Percentiles rank a stretch among this genome's conserved stretches.
Conservation (phyloP, 2,329 filamentous ascomycete genomes). For the Diaporthe velutina region DNA sequence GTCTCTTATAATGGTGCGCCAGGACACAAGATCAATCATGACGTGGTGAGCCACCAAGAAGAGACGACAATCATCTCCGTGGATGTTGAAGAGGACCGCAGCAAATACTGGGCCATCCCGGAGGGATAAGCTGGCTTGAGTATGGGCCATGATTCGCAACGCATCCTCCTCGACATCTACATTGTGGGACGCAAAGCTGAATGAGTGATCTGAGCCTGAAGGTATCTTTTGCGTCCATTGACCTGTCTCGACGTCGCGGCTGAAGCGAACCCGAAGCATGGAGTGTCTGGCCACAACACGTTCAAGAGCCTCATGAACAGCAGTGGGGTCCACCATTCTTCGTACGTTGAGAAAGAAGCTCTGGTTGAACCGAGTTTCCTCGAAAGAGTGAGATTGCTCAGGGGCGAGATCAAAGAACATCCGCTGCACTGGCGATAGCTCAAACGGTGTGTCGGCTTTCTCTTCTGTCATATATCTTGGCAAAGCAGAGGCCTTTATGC, state of each 20-base stretch:
- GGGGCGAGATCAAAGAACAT: not conserved
- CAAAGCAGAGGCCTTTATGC: not conserved
- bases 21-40: not conserved
- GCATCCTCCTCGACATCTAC: not conserved
- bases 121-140: not conserved
- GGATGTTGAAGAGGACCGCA: not conserved
- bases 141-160: not conserved
- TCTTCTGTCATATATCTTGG: not conserved
- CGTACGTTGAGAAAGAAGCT: not conserved
- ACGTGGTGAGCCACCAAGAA: not conserved
- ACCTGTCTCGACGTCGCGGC: not conserved
- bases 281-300: not conserved
- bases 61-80: not conserved
- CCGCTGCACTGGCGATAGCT: not conserved
- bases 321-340: not conserved
- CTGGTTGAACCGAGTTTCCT: not conserved
- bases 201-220: not conserved
- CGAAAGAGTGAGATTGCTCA: not conserved
- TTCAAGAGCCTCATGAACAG: not conserved
- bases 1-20: not conserved
- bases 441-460: not conserved
- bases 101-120: not conserved
- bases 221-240: not conserved
- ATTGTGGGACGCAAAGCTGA: not conserved
- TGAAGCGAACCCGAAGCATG: not conserved